These are phyloP conservation scores for Erigeron philadelphicus DNA, from an alignment of 140 eudicot genomes.

Conservation along the genomic window DNA sequence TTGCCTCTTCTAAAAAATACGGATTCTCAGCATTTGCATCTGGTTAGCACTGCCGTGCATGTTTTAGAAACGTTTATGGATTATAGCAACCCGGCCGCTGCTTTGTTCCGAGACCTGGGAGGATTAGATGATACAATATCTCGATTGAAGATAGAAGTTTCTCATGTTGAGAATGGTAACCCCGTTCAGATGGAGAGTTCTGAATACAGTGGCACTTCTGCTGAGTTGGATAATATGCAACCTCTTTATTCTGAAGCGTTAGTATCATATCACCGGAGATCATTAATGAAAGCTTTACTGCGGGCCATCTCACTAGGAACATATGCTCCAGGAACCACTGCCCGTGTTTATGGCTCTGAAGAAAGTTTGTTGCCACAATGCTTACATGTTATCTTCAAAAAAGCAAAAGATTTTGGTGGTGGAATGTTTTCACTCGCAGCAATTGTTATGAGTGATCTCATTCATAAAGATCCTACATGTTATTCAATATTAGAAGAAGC, in stretches of 20 bases:
- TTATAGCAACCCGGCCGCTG: slow-evolving; percentile 98
- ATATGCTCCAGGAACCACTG: slow-evolving; percentile 88
- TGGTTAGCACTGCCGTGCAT: slow-evolving; percentile 92
- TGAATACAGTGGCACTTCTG: slow-evolving; percentile 36
- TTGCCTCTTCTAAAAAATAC: slow-evolving; percentile 88
- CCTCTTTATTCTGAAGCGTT: slow-evolving; percentile 83
- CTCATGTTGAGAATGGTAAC: slow-evolving; percentile 57
- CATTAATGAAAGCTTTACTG: slow-evolving; percentile 80
- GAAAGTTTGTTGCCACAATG: slow-evolving; percentile 91
- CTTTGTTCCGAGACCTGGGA: slow-evolving; percentile 93
- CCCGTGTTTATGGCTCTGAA: slow-evolving; percentile 86
- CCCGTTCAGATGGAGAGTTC: slow-evolving; percentile 47
- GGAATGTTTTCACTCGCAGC: slow-evolving; percentile 96
- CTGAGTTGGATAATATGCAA: slow-evolving; percentile 53
- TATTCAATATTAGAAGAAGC: slow-evolving; percentile 84
- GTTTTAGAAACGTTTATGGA: slow-evolving; percentile 98
- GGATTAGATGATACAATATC: slow-evolving; percentile 90
- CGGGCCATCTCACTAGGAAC: slow-evolving; percentile 97
- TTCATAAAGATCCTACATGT: slow-evolving; percentile 96
- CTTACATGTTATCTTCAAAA: slow-evolving; percentile 63
- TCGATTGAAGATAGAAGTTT: slow-evolving; percentile 78
- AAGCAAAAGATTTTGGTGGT: slow-evolving; percentile 96
- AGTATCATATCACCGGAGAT: slow-evolving; percentile 77
- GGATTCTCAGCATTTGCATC: slow-evolving; percentile 86
- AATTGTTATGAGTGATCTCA: slow-evolving; percentile 93